Evolutionary conservation across 2,329 filamentous ascomycete species (phyloP).

Genomic region (Aspergillus sp.): DNA sequence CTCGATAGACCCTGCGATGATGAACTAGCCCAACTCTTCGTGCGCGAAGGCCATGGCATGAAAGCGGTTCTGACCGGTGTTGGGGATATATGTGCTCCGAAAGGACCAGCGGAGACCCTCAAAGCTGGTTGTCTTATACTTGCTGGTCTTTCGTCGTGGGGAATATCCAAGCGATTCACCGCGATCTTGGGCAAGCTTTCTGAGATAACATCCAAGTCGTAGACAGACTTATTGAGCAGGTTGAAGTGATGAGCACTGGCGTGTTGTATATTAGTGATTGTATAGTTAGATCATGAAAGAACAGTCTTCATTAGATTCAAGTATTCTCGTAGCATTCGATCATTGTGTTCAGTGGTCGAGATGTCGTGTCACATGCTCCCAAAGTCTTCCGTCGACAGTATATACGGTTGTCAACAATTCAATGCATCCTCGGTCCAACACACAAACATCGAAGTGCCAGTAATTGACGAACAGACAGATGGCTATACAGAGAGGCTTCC

Average conservation of each 20-base stretch:
- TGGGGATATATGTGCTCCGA: slow-evolving; percentile 49
- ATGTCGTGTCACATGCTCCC: no score
- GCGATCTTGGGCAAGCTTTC: slow-evolving; percentile 36
- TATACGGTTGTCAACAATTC: no score
- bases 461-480: no score
- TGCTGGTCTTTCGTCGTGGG: slow-evolving; percentile 37
- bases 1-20: slow-evolving; percentile 60
- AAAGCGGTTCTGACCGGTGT: slow-evolving; percentile 55
- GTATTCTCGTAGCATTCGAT: no score
- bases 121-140: slow-evolving; percentile 43
- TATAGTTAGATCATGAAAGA: not conserved
- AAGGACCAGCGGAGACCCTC: slow-evolving; percentile 43
- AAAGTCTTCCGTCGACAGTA: no score
- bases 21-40: slow-evolving; percentile 59
- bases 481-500: no score
- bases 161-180: slow-evolving; percentile 36
- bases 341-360: no score
- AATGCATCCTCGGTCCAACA: no score
- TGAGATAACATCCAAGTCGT: slow-evolving; percentile 21
- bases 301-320: not conserved
- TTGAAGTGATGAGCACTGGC: not conserved
- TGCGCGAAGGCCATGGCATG: slow-evolving; percentile 54
- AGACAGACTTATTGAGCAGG: not conserved
- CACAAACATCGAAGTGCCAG: no score
- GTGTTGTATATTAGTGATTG: not conserved